These are phyloP conservation scores for Xylariales sp. DNA, from an alignment of 2,329 filamentous ascomycete genomes.

Conservation along the genomic window DNA sequence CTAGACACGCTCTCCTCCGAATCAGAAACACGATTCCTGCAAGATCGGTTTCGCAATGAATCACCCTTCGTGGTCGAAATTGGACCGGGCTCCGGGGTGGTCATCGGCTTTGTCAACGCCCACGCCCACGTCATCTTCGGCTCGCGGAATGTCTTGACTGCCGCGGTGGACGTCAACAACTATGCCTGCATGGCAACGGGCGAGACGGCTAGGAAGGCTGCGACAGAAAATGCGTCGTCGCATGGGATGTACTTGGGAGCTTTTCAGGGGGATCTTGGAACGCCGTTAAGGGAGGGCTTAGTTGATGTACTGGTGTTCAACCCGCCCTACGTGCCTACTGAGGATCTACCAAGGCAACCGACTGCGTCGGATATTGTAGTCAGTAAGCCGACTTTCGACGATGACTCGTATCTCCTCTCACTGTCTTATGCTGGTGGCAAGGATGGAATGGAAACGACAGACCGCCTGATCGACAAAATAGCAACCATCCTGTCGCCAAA, in stretches of 20 bases:
- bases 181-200: constrained; percentile 75
- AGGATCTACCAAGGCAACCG: constrained; percentile 59
- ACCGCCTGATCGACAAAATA: constrained; percentile 68
- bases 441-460: constrained; percentile 92
- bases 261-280: constrained; percentile 64
- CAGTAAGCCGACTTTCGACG: constrained; percentile 55
- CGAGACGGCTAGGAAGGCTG: constrained; percentile 58
- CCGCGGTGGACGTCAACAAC: constrained; percentile 79
- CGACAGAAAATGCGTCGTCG: constrained; percentile 26
- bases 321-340: constrained; percentile 91
- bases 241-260: constrained; percentile 58
- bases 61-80: constrained; percentile 73
- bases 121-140: constrained; percentile 71
- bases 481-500: constrained; percentile 56
- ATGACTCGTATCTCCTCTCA: constrained; percentile 77
- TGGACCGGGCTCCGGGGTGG: constrained; percentile 86
- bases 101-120: constrained; percentile 82
- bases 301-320: constrained; percentile 94
- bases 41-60: constrained; percentile 47
- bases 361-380: constrained; percentile 19
- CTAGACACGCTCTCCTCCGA: constrained; percentile 81
- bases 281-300: constrained; percentile 50
- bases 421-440: constrained; percentile 84
- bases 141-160: constrained; percentile 61
- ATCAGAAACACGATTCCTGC: constrained; percentile 65